These are phyloP conservation scores for Penicillium polonicum DNA, from an alignment of 2,329 filamentous ascomycete species.

Conservation along the genomic window DNA sequence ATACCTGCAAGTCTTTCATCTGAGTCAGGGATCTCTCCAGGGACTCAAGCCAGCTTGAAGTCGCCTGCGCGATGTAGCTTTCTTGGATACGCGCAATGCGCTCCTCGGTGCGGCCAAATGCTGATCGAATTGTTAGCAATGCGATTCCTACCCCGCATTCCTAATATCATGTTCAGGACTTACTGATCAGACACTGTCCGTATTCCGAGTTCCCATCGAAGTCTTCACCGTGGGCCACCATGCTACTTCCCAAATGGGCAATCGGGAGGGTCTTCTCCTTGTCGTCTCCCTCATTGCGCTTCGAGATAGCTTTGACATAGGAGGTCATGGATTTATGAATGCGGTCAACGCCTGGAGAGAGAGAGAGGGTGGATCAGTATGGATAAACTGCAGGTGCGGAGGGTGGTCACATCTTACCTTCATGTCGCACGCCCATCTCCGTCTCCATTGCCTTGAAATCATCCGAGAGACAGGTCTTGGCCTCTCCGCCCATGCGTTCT, in stretches of 20 bases:
- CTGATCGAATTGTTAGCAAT: conserved; percentile 40
- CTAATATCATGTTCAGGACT: conserved; percentile 29
- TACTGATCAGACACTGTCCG: conserved; percentile 76
- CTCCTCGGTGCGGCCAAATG: conserved; percentile 82
- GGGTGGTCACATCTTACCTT: conserved; percentile 58
- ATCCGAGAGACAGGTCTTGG: conserved; percentile 81
- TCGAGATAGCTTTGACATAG: conserved; percentile 85
- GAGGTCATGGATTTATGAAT: conserved; percentile 80
- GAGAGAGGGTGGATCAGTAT: not conserved
- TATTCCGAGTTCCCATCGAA: conserved; percentile 90
- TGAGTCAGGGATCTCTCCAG: conserved; percentile 84
- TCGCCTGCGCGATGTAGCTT: conserved; percentile 73
- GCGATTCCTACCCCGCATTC: not conserved
- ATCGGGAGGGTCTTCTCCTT: conserved; percentile 82
- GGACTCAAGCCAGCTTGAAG: conserved; percentile 84
- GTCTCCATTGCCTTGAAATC: conserved; percentile 87
- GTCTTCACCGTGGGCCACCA: conserved; percentile 87
- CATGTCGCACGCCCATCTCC: conserved; percentile 85
- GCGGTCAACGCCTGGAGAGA: conserved; percentile 73
- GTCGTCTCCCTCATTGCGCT: conserved; percentile 80
- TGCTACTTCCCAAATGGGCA: conserved; percentile 75
- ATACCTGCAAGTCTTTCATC: conserved; percentile 96
- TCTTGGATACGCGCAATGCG: conserved; percentile 83
- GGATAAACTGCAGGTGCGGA: not conserved
- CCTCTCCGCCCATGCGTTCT: conserved; percentile 91